Percentiles rank a stretch among this genome's conserved stretches.
Evolutionary conservation across 805 yeast genomes (phyloP).

Genomic region (Ogataea polymorpha): DNA sequence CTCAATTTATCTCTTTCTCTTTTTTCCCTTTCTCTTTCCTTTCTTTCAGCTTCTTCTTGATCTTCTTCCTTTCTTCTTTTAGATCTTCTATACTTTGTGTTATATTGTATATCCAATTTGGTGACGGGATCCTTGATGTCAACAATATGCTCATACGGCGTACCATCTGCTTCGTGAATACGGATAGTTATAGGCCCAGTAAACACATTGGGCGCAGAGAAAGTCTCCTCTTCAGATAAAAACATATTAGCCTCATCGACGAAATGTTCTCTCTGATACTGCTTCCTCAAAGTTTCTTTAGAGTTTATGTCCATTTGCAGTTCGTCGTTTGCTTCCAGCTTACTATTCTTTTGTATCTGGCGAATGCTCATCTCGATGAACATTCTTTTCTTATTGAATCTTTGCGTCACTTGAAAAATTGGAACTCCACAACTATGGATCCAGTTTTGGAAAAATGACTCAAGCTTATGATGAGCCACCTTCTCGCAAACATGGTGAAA

Average conservation of each 20-base stretch:
- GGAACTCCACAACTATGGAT: slow-evolving; percentile 88
- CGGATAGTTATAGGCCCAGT: slow-evolving; percentile 96
- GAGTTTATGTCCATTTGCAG: slow-evolving; percentile 11
- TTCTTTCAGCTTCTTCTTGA: slow-evolving; percentile 26
- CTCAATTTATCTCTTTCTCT: slow-evolving; percentile 46
- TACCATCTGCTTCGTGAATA: slow-evolving; percentile 97
- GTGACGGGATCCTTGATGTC: slow-evolving; percentile 82
- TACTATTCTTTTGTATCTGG: slow-evolving; percentile 72
- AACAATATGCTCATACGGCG: slow-evolving; percentile 97
- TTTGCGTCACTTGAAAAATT: slow-evolving; percentile 79
- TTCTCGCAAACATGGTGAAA: slow-evolving; percentile 94
- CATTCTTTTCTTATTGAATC: slow-evolving; percentile 90
- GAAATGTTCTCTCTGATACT: slow-evolving; percentile 36
- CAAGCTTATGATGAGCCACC: slow-evolving; percentile 83
- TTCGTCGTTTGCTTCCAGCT: slow-evolving; percentile 18
- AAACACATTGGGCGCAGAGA: slow-evolving; percentile 50
- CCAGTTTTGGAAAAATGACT: slow-evolving; percentile 89
- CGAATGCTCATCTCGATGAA: slow-evolving; percentile 91
- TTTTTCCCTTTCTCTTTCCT: slow-evolving; percentile 30
- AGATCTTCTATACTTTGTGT: slow-evolving; percentile 84
- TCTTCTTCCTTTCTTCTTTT: slow-evolving; percentile 61
- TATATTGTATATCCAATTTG: slow-evolving; percentile 89
- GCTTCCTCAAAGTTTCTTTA: slow-evolving; percentile 15
- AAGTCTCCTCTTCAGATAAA: slow-evolving; percentile 42
- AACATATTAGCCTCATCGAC: slow-evolving; percentile 42